Base-by-base conservation (phyloP, 768 basidiomycete genomes). In the Kwoniella newhampshirensis region DNA sequence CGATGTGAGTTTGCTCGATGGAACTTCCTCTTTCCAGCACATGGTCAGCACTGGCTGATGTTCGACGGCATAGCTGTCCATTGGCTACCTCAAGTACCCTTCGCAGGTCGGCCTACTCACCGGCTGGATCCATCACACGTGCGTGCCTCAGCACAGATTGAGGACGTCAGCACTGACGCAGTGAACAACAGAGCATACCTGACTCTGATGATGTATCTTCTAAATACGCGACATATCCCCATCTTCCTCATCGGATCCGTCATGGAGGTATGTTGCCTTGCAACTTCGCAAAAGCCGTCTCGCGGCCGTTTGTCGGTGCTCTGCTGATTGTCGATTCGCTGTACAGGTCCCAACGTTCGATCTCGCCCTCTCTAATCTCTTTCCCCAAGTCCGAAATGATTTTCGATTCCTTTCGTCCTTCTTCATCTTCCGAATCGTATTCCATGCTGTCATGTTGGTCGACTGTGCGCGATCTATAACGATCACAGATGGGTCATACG, bases 61-160 rank as follows among this genome's bases (percentile, higher is more conserved):
- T 11, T 18, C 13, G n/a, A n/a, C 49, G 43, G 11, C 11, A 59
- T 81, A 84, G 73, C 68, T 84, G 46, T 57, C 76, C 2, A 67
- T 82, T 36, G 83, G 83, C 20, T 68, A 72, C 49, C 27, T 80
- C 48, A 77, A 79, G 60, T 84, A 84, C 67, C 79, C 76, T 11
- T 75, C 77, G 47, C 80, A 79, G 40, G 56, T 83, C 52, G 81
- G 81, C n/a, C 43, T 82, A 1, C 64, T 82, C 30, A 82, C 81
- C n/a, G 83, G 83, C 2, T 84, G 83, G 83, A 75, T 82, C 20
- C 82, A 84, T 50, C 81, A 82, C 54, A 66, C 51, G 73, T 75
- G 50, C 52, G 71, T 60, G 13, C 1, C 20, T 12, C 44, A 18
- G 4, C 11, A 25, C 27, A 15, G 21, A n/a, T 7, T 42, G 9